Evolutionary conservation across 2,329 filamentous ascomycete genomes (phyloP), one percentile per base, ranked within the genome.

Genomic region (Botrytis cinerea): DNA sequence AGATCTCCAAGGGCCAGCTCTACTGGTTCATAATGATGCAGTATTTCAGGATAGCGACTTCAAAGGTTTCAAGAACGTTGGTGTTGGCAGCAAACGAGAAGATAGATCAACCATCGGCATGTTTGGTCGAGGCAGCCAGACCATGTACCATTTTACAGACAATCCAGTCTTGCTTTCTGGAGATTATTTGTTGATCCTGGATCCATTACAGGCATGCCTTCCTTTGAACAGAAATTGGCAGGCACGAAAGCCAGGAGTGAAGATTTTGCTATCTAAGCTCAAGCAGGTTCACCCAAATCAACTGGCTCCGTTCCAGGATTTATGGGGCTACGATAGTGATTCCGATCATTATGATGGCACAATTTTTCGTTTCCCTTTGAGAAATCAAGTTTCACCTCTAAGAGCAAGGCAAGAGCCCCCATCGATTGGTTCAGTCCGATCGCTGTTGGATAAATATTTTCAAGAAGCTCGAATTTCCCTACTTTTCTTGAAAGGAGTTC

Each of bases 131-230:
- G 81, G 81, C 2, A 80, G 80, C 10, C 78, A 82, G 67, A 82
- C 80, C 5, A 82, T 82, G 81, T 82, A 80, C 74, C 81, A 82
- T 68, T 82, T 78, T 75, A 82, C 81, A 22, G 80, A 81, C 62
- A 78, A 79, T 54, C 81, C 81, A 8, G 80, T 80, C 76, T 77
- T 82, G 20, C 70, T 82, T 25, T 80, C 80, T 0, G 80, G 80
- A 6, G 74, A 77, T 20, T 81, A 67, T 45, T 76, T 80, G n/a
- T 71, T 82, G 12, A 81, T 82, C 32, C 76, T 82, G 1, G 81
- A 82, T 71, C 79, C 80, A 2, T 78, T 79, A 35, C 78, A 78
- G 73, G 18, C 75, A 22, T 60, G 73, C n/a, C 70, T 81, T 10
- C 79, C 79, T 1, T 71, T 68, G 22, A 76, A 76, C 45, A 54